phyloP scores from a whole-genome alignment of 75 land plant genomes.

The Pinus taeda region DNA sequence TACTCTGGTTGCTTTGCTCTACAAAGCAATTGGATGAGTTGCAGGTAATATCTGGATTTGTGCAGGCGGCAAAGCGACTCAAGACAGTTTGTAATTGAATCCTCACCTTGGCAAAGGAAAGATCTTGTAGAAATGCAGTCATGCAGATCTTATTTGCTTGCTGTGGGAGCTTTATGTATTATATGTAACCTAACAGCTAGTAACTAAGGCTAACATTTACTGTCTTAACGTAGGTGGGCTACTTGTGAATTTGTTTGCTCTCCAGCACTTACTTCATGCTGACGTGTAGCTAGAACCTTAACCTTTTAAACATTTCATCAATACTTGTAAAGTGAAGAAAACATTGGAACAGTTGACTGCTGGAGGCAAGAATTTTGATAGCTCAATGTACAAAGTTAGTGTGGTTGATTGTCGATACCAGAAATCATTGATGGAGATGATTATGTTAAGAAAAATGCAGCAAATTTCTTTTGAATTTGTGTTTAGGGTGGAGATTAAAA shows the following conservation, averaged over 20 bases:
- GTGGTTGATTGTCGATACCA: neutral
- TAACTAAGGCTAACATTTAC: neutral
- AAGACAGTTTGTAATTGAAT: slow-evolving; percentile 22
- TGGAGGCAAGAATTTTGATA: slow-evolving; percentile 7
- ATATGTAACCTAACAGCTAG: slow-evolving; percentile 5
- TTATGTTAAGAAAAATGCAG: slow-evolving; percentile 7
- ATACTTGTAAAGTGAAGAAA: neutral
- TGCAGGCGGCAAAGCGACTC: slow-evolving; percentile 52
- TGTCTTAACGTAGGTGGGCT: slow-evolving; percentile 2
- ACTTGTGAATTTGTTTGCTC: slow-evolving; percentile 6
- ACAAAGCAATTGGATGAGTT: slow-evolving; percentile 45
- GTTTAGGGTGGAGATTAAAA: neutral
- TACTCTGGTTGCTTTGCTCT: slow-evolving; percentile 5
- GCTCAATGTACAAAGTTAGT: slow-evolving; percentile 5
- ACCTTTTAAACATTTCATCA: neutral
- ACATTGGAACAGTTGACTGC: neutral
- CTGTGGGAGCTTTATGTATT: slow-evolving; percentile 5
- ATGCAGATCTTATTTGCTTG: neutral
- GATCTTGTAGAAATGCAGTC: neutral
- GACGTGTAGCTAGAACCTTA: neutral
- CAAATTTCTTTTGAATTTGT: neutral
- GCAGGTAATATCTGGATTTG: slow-evolving; percentile 46
- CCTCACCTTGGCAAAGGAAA: slow-evolving; percentile 2
- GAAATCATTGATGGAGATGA: slow-evolving; percentile 8
- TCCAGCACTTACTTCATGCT: neutral